A percentile compares a stretch with the other conserved stretches of the same genome.
Evolutionary conservation across 805 yeast species (phyloP).

Genomic region (Candida endomychidarum): DNA sequence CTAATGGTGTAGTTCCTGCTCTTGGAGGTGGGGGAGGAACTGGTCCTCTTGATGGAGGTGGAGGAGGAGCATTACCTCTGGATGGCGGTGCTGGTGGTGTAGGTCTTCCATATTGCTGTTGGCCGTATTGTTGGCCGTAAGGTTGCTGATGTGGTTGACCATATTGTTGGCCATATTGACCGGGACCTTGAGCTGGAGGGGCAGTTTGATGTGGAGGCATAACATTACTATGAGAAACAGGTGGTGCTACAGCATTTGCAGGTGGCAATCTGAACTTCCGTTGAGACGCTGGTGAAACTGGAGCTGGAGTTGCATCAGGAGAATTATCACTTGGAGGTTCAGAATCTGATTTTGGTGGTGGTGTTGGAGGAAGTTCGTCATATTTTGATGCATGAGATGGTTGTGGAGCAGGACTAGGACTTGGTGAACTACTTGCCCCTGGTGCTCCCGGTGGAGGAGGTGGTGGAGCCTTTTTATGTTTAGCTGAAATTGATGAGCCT

Average conservation of each 20-base stretch:
- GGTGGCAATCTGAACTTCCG: constrained; percentile 40
- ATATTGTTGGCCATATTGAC: constrained; percentile 14
- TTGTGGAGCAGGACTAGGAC: constrained; percentile 7
- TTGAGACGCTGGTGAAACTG: constrained; percentile 10
- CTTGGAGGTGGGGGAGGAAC: constrained; percentile 17
- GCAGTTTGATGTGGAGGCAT: constrained; percentile 16
- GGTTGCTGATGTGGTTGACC: constrained; percentile 11
- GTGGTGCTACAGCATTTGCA: constrained; percentile 29
- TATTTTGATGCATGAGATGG: constrained; percentile 16
- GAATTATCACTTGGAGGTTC: constrained; percentile 13
- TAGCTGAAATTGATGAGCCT: constrained; percentile 15
- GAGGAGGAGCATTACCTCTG: constrained; percentile 16
- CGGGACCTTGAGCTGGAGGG: constrained; percentile 16
- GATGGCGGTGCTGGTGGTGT: constrained; percentile 29
- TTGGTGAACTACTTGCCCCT: constrained; percentile 15
- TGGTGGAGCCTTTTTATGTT: constrained; percentile 36
- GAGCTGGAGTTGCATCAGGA: constrained; percentile 12
- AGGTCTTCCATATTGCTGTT: constrained; percentile 8
- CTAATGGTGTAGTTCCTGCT: constrained; percentile 21
- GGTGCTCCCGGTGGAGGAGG: constrained; percentile 40
- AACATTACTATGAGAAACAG: constrained; percentile 21
- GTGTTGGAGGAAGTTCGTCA: too few relatives aligned
- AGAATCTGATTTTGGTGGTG: constrained; percentile 13
- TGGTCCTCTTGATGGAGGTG: constrained; percentile 16
- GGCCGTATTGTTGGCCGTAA: constrained; percentile 1